Conservation (phyloP, 306 rosid species). For the Ceratonia siliqua region DNA sequence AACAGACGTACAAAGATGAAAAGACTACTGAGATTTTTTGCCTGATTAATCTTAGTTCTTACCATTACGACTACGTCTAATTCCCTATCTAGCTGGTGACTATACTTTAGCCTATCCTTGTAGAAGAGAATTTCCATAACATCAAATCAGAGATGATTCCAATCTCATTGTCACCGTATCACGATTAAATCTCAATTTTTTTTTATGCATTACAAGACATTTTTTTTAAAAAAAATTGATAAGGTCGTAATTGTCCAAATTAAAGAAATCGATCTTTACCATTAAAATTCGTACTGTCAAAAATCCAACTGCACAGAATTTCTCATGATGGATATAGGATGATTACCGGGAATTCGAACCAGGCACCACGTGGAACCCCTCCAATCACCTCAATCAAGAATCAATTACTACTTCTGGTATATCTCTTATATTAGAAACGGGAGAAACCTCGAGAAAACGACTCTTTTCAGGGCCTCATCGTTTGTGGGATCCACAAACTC, state of each 20-base stretch:
- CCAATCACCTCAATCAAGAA: neutral
- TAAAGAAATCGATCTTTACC: no score
- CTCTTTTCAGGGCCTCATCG: conserved; percentile 46
- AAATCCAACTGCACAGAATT: no score
- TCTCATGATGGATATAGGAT: conserved; percentile 21
- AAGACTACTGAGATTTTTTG: neutral
- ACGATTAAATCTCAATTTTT: no score
- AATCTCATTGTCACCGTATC: no score
- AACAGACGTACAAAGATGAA: neutral
- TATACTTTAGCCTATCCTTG: neutral
- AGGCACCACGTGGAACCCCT: conserved; percentile 10
- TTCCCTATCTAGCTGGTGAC: neutral
- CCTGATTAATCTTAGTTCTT: neutral
- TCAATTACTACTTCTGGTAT: neutral
- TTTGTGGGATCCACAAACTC: conserved; percentile 40
- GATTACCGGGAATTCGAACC: conserved; percentile 9
- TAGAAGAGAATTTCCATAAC: neutral
- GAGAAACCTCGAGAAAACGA: conserved; percentile 33
- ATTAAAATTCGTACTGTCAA: no score
- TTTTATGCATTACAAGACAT: no score
- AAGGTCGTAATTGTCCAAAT: no score
- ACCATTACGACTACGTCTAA: neutral
- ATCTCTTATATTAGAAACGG: neutral
- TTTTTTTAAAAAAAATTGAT: no score
- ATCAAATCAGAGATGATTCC: neutral